These are phyloP conservation scores for Cryptococcus sp. DNA, from an alignment of 1,284 basidiomycete species.

Conservation along the genomic window DNA sequence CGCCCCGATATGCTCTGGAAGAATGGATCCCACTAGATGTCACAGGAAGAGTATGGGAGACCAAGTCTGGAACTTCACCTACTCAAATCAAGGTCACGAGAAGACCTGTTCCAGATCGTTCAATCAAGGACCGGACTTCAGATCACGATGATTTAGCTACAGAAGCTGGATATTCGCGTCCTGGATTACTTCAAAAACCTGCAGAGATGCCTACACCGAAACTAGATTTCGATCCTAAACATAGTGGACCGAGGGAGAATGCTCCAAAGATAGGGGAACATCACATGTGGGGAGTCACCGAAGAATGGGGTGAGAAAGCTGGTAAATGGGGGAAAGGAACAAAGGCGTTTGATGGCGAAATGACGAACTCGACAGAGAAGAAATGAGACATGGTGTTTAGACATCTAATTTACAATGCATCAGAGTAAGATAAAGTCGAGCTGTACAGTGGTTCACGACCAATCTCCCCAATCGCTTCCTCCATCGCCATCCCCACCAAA, in stretches of 20 bases:
- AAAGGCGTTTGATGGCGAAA: slow-evolving; percentile 23
- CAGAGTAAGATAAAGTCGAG: too few species aligned
- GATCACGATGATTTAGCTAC: slow-evolving; percentile 24
- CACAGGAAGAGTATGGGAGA: slow-evolving; percentile 48
- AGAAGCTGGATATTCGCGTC: slow-evolving; percentile 26
- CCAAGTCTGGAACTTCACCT: background rate
- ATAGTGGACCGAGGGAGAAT: slow-evolving; percentile 8
- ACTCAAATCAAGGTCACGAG: background rate
- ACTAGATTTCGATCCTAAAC: background rate
- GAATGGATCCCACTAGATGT: slow-evolving; percentile 40
- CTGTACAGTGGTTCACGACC: slow-evolving; percentile 2
- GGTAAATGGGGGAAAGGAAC: slow-evolving; percentile 51
- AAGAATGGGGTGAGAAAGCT: slow-evolving; percentile 50
- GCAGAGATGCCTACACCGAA: background rate
- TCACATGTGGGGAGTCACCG: slow-evolving; percentile 46
- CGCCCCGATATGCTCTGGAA: slow-evolving; percentile 50
- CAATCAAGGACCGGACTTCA: slow-evolving; percentile 20
- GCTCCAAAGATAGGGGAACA: slow-evolving; percentile 35
- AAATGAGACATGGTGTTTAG: background rate
- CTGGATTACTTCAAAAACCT: slow-evolving; percentile 1
- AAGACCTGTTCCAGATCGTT: background rate
- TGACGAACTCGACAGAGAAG: slow-evolving; percentile 2
- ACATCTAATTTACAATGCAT: too few species aligned
- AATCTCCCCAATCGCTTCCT: slow-evolving; percentile 30
- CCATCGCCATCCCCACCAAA: slow-evolving; percentile 20